A percentile compares a stretch with the other conserved stretches of the same genome.
These are phyloP conservation scores for Viola odorata DNA, from an alignment of 345 rosid genomes.

Conservation along the genomic window DNA sequence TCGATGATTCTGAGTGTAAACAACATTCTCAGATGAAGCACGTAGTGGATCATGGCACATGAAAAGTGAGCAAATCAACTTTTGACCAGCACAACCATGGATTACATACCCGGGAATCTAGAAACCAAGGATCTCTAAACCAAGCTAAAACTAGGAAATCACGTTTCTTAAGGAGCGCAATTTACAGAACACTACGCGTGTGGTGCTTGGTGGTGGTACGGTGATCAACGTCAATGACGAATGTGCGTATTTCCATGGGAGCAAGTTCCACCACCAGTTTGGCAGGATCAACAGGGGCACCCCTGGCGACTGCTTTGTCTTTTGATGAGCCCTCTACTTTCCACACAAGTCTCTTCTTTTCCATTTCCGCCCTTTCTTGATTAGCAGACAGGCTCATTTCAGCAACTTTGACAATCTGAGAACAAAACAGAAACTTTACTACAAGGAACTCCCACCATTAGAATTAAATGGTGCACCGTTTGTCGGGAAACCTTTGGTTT, in stretches of 20 bases:
- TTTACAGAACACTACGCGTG: no score
- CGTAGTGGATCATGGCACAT: no score
- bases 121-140: no score
- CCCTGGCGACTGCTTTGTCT: slow-evolving; percentile 39
- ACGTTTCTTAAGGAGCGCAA: no score
- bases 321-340: slow-evolving; percentile 42
- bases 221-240: slow-evolving; percentile 31
- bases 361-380: slow-evolving; percentile 74
- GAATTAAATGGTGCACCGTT: not conserved
- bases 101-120: no score
- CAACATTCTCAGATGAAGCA: no score
- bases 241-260: slow-evolving; percentile 94
- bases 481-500: not conserved
- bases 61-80: no score
- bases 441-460: not conserved
- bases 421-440: not conserved
- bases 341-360: slow-evolving; percentile 75
- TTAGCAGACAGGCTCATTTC: slow-evolving; percentile 83
- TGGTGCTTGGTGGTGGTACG: no score
- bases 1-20: no score
- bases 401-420: slow-evolving; percentile 52
- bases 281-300: slow-evolving; percentile 48
- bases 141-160: no score
- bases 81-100: no score
- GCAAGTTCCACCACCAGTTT: slow-evolving; percentile 71